phyloP scores from a whole-genome alignment of 1,139 yeast genomes.

The Zygosaccharomyces pseudobailii region DNA sequence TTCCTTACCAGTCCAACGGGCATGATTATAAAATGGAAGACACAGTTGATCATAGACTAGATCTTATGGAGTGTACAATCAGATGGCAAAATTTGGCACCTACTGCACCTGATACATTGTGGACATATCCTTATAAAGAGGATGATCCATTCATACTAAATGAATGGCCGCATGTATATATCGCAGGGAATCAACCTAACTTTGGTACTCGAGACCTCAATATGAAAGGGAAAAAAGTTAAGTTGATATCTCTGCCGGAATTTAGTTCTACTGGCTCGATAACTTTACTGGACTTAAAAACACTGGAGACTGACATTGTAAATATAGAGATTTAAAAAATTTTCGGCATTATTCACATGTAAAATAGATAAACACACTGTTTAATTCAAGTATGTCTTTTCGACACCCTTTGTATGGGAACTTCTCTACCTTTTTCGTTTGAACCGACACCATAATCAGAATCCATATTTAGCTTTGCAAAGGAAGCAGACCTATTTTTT shows the following conservation, averaged over 20 bases:
- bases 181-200: slow-evolving; percentile 75
- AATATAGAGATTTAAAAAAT: slow-evolving; percentile 25
- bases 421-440: slow-evolving; percentile 40
- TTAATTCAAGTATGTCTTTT: slow-evolving; percentile 11
- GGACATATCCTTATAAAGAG: slow-evolving; percentile 80
- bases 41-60: slow-evolving; percentile 39
- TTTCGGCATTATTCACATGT: slow-evolving; percentile 5
- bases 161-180: slow-evolving; percentile 80
- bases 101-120: slow-evolving; percentile 93
- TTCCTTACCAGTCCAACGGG: slow-evolving; percentile 35
- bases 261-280: slow-evolving; percentile 63
- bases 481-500: slow-evolving; percentile 39
- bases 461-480: slow-evolving; percentile 46
- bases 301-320: slow-evolving; percentile 50
- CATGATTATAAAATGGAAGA: slow-evolving; percentile 21
- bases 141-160: slow-evolving; percentile 74
- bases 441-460: slow-evolving; percentile 43
- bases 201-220: slow-evolving; percentile 39
- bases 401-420: slow-evolving; percentile 36
- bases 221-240: slow-evolving; percentile 37
- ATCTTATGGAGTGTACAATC: slow-evolving; percentile 63
- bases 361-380: slow-evolving; percentile 6
- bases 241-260: slow-evolving; percentile 65
- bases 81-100: slow-evolving; percentile 88
- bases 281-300: slow-evolving; percentile 58